Base-by-base conservation (phyloP, 306 rosid species). In the Datisca glomerata region DNA sequence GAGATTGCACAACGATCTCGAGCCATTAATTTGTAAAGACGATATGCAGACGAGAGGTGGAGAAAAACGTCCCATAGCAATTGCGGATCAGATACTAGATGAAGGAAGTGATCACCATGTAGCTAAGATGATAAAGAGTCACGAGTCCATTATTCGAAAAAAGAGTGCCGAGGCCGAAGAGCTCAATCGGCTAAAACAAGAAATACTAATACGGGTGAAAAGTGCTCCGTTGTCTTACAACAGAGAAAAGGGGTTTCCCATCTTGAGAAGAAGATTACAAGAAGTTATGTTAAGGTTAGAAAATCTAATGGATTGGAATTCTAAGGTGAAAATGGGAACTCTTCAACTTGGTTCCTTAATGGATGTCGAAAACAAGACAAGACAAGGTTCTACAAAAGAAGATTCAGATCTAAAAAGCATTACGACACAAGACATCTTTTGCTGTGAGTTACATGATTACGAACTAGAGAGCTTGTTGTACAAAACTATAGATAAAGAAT, bases 71-170 rank as follows among this genome's bases (percentile, higher is more conserved):
- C n/a, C 37, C 2, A 25, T 4, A 13, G 6, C 15, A 51, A 39
- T 54, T 20, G 57, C 50, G 39, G 73, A 56, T 27, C 75, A 55
- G 27, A 40, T 23, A 5, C 51, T 39, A 47, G 74, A 60, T 46
- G 72, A 61, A 27, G 65, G 41, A 47, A 60, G 47, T n/a, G n/a
- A n/a, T 27, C 64, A 63, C 45, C 43, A 14, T 45, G 93, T 77
- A 18, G 70, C 89, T 2, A 80, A 85, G 79, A 54, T 80, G 76
- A 71, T 65, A 22, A 72, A 75, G 67, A 78, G 19, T 62, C 93
- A 85, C 0, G 82, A 80, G 50, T 64, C 80, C 5, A 60, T 74
- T 36, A 80, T 74, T 61, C 69, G 63, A 29, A 60, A 45, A 56
- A 81, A 66, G 68, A 73, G 70, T n/a, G 45, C 16, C 7, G 70